A percentile compares a stretch with the other conserved stretches of the same genome.
Evolutionary conservation across 1,284 basidiomycete species (phyloP).

Genomic region (Pascua guehoae): DNA sequence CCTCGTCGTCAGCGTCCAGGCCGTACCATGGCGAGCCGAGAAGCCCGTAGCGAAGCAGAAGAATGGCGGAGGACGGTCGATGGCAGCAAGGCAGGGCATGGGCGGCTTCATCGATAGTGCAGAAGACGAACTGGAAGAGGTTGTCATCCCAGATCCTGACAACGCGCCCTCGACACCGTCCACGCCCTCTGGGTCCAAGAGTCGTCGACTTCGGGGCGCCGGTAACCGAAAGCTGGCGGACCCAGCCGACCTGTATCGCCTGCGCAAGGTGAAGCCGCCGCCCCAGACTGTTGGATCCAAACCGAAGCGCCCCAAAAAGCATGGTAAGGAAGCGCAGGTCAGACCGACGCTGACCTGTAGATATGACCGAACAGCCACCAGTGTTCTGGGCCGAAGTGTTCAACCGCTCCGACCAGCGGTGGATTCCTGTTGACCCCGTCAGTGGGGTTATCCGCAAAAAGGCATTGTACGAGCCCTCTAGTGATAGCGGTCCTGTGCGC

Average conservation of each 20-base stretch:
- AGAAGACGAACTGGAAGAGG: slow-evolving; percentile 46
- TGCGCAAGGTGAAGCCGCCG: slow-evolving; percentile 27
- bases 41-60: slow-evolving; percentile 42
- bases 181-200: slow-evolving; percentile 45
- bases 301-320: slow-evolving; percentile 33
- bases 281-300: slow-evolving; percentile 28
- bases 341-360: slow-evolving; percentile 13
- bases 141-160: slow-evolving; percentile 28
- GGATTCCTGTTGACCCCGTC: slow-evolving; percentile 90
- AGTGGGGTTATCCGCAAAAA: slow-evolving; percentile 74
- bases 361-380: slow-evolving; percentile 59
- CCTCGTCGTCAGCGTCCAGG: slow-evolving; percentile 84
- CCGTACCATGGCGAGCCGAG: slow-evolving; percentile 70
- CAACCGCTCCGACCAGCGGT: slow-evolving; percentile 82
- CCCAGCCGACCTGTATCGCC: slow-evolving; percentile 40
- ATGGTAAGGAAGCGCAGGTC: slow-evolving; percentile 19
- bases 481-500: slow-evolving; percentile 64
- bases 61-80: slow-evolving; percentile 20
- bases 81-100: slow-evolving; percentile 36
- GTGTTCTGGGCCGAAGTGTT: slow-evolving; percentile 98
- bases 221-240: slow-evolving; percentile 30
- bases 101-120: slow-evolving; percentile 25
- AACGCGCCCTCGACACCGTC: background rate
- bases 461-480: slow-evolving; percentile 73
- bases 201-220: slow-evolving; percentile 42